Evolutionary conservation across 169 alveolate species (phyloP), one percentile per base, ranked within the genome.

Genomic region (Plasmodium berghei): DNA sequence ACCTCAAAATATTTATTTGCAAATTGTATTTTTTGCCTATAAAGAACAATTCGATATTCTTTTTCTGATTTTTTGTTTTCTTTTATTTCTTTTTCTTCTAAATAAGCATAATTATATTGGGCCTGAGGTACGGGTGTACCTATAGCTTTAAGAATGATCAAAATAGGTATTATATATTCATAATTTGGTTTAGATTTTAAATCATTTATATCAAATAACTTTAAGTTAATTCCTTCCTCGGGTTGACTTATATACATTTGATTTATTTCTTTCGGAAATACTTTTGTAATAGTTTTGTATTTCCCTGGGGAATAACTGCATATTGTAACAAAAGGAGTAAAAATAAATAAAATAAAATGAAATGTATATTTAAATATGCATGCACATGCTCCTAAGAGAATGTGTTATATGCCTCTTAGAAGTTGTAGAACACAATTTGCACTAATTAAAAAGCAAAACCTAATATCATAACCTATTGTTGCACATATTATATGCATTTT

Each of bases 11-110:
- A 48, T 58, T 59, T 66, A 16, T 52, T 77, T 34, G 80, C 89
- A 52, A 77, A 77, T 28, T 77, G 89, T 52, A 77, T 77, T 58
- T 77, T 77, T 59, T 77, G 89, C 66, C 75, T 66, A 28, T 77
- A 77, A 49, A 77, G 55, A 42, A 77, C 70, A 49, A 77, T 55
- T 77, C 66, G 64, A 70, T 77, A 77, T 70, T 66, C 49, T 28
- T 66, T 77, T 8, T 16, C 48, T 14, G 58, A 18, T 8, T 24
- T 66, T 6, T 18, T 40, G 16, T 55, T 46, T 20, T 66, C 80
- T 56, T 66, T 77, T 14, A 28, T 48, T 9, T 64, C 80, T 22
- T 64, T 70, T 70, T 77, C 89, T 62, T 77, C 80, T 70, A 77
- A 26, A 26, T 77, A 77, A 2, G 89, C 89, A 52, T 22, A 77